Conservation (phyloP, 441 rosid species). For the Erysimum pusillum region DNA sequence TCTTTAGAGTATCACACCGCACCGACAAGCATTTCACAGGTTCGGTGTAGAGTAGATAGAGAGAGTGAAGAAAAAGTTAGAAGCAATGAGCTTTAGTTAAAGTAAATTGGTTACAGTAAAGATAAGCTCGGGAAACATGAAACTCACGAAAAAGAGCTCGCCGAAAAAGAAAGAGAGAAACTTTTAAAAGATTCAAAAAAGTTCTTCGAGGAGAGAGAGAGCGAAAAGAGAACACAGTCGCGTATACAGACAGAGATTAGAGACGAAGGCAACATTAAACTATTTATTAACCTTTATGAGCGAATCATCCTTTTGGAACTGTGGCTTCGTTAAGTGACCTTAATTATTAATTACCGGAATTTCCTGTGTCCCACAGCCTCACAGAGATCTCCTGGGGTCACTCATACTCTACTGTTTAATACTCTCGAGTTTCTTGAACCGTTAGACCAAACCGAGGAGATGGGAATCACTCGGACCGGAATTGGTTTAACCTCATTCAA, state of each 20-base stretch:
- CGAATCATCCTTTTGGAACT: too few species aligned
- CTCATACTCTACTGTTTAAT: not conserved
- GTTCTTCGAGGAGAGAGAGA: conserved; percentile 29
- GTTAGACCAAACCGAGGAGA: not conserved
- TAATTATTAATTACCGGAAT: conserved; percentile 3
- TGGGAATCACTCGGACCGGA: not conserved
- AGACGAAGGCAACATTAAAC: conserved; percentile 40
- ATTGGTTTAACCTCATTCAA: conserved; percentile 21
- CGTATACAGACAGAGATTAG: conserved; percentile 45
- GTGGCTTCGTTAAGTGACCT: conserved; percentile 34
- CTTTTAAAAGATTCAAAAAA: conserved; percentile 42
- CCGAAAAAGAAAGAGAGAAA: not conserved
- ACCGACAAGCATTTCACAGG: conserved; percentile 40
- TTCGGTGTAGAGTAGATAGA: conserved; percentile 17
- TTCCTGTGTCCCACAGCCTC: conserved; percentile 20
- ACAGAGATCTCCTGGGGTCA: not conserved
- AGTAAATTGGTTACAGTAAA: conserved; percentile 27
- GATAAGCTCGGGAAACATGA: conserved; percentile 41
- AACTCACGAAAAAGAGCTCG: conserved; percentile 33
- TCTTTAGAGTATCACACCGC: conserved; percentile 18
- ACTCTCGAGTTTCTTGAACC: not conserved
- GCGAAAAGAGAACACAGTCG: conserved; percentile 26
- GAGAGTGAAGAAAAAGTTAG: conserved; percentile 27
- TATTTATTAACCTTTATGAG: too few species aligned
- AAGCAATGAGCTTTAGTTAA: conserved; percentile 38